Evolutionary conservation across 139 green algal species (phyloP).

Genomic region (Spirogloea muscicola): DNA sequence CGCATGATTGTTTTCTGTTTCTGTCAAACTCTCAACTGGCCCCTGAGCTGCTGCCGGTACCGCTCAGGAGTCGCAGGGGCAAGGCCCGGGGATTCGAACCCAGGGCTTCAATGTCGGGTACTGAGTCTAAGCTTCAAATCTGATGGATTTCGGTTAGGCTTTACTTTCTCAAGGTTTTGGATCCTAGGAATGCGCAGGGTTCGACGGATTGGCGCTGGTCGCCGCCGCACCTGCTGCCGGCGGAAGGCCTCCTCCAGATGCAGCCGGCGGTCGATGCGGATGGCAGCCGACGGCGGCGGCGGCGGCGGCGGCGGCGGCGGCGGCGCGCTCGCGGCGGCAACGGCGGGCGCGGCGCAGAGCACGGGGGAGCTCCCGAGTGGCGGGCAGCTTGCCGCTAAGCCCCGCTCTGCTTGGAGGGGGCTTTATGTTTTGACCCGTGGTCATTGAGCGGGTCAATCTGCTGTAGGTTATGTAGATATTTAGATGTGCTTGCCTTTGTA

Average conservation of each 20-base stretch:
- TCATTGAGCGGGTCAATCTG: no score
- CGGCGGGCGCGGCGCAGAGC: neutral
- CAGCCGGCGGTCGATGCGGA: slow-evolving; percentile 11
- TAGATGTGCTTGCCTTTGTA: no score
- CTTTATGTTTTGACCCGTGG: no score
- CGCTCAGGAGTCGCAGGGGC: no score
- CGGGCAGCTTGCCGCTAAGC: no score
- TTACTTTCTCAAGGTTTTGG: neutral
- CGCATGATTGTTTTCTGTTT: no score
- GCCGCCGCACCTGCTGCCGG: neutral
- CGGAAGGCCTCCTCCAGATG: slow-evolving; percentile 25
- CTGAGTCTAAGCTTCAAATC: neutral
- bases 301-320: neutral
- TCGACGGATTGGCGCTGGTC: neutral
- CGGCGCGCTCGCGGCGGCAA: neutral
- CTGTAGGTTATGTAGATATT: no score
- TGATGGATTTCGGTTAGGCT: neutral
- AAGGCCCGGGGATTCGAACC: no score
- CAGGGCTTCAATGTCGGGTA: neutral
- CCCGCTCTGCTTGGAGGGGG: no score
- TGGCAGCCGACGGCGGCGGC: neutral
- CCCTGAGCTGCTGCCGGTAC: no score
- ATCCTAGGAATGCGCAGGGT: neutral
- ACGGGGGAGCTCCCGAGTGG: neutral
- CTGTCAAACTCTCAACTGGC: no score